phyloP scores from a whole-genome alignment of 108 stramenopile species.

The Cyclostephanos tholiformis region DNA sequence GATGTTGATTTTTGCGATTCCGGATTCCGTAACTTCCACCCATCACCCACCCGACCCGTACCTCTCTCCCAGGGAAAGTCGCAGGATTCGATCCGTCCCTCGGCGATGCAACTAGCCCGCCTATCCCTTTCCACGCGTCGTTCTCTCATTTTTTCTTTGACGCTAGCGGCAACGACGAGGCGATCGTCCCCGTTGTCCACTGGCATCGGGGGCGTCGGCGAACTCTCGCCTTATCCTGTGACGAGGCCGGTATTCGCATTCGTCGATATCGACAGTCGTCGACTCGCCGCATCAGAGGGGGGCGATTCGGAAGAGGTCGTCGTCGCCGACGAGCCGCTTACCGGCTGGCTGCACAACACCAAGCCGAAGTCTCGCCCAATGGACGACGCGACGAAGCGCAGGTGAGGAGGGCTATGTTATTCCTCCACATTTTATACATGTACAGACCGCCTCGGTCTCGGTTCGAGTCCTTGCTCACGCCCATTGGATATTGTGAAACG shows the following conservation, averaged over 20 bases:
- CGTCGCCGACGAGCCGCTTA: conserved; percentile 53
- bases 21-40: too few species aligned
- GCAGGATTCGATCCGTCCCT: too few species aligned
- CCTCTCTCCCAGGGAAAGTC: too few species aligned
- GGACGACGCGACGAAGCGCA: neutral
- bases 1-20: too few species aligned
- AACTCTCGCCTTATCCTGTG: neutral
- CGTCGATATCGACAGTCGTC: neutral
- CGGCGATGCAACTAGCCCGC: too few species aligned
- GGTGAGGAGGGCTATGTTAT: neutral
- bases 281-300: neutral
- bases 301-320: conserved; percentile 5
- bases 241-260: too few species aligned
- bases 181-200: neutral
- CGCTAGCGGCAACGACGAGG: too few species aligned
- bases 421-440: neutral
- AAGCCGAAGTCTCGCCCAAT: conserved; percentile 13
- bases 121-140: too few species aligned
- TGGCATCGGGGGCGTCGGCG: neutral
- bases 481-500: too few species aligned
- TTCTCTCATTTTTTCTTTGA: too few species aligned
- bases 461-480: neutral
- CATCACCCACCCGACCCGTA: too few species aligned
- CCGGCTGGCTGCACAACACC: conserved; percentile 90
- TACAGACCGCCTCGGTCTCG: neutral